Base-by-base conservation (phyloP, 176 grass and related monocot genomes). In the Rhynchospora tenuis region DNA sequence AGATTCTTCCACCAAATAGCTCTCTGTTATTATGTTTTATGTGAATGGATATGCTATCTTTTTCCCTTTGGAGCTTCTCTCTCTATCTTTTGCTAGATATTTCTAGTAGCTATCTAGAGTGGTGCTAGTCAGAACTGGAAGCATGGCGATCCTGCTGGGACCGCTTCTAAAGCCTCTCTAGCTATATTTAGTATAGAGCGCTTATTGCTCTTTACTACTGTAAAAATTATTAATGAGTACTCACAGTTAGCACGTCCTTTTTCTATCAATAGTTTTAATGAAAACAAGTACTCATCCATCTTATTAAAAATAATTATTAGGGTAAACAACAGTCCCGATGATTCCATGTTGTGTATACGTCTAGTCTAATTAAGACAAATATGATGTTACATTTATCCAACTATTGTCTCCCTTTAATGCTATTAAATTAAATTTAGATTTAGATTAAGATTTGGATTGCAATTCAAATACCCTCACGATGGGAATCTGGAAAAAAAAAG, bases 1-100 rank as follows among this genome's bases (percentile, higher is more conserved):
- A 86, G 46, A 72, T 82, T 86, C 76, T 86, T 79, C 68, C 81
- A 85, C 58, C 42, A 66, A 87, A 79, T 27, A 7, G 42, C 50
- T 60, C 14, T 13, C 55, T 64, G 87, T 20, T 80, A 78, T 84
- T 17, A 63, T 88, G 31, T 19, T 16, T 20, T 58, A 58, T 58
- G 56, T 58, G 55, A 19, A 58, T 58, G 54, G 4, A 23, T 20
- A 54, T 86, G 54, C 16, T 0, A 81, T 59, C 70, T 83, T 83
- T 31, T 48, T 38, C 43, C 71, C 78, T 61, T 31, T 83, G 78
- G 63, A 85, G 38, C 68, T 83, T 72, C 64, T 79, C 33, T 38
- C 33, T 38, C 33, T 88, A 24, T 22, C 22, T 60, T 23, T 60
- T 22, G 59, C 59, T 61, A 61, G 59, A 24, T 61, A 24, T 61